Percentiles rank a stretch among this genome's conserved stretches.
Conservation (phyloP, 495 filamentous ascomycete species). For the Amniculicola lignicola region DNA sequence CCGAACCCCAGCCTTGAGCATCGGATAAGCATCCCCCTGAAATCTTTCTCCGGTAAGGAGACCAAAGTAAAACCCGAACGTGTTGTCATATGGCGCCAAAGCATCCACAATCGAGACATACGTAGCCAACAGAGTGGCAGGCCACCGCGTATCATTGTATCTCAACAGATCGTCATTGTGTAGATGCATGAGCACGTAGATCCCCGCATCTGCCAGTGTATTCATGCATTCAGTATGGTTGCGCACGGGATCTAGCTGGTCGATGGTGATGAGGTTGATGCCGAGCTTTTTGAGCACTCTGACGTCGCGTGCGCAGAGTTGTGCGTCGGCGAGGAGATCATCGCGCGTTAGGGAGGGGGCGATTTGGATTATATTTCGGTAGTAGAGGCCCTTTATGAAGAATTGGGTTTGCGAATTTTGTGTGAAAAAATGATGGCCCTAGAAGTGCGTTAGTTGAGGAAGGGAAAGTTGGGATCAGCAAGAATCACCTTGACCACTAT, state of each 20-base stretch:
- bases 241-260: not conserved
- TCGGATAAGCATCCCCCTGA: not conserved
- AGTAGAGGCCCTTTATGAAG: too few species aligned
- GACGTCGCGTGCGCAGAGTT: not conserved
- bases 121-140: not conserved
- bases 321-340: not conserved
- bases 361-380: too few species aligned
- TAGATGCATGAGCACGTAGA: not conserved
- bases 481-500: too few species aligned
- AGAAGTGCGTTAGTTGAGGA: too few species aligned
- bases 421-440: too few species aligned
- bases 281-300: not conserved
- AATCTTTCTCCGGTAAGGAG: not conserved
- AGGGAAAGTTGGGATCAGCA: too few species aligned
- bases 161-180: not conserved
- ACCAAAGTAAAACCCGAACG: not conserved
- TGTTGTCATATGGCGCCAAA: not conserved
- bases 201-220: not conserved
- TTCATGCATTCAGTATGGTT: not conserved
- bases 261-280: not conserved
- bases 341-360: too few species aligned
- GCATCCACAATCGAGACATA: not conserved
- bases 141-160: not conserved
- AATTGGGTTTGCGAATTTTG: too few species aligned
- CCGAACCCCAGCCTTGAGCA: not conserved